Evolutionary conservation across 352 stramenopile species (phyloP).

Genomic region (Albugo candida): DNA sequence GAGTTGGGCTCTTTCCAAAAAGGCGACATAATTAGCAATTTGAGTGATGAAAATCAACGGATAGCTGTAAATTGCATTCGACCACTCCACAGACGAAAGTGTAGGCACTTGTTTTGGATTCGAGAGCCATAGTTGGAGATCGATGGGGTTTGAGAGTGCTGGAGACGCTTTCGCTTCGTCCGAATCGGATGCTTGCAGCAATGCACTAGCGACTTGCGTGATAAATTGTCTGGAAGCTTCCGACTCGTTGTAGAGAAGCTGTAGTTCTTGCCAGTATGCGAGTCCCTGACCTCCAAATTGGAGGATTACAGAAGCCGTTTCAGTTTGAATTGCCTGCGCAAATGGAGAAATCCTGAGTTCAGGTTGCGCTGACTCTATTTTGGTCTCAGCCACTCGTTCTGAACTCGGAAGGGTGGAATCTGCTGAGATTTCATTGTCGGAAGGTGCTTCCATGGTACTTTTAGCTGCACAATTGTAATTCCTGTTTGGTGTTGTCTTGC

Average conservation of each 20-base stretch:
- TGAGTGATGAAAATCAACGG: slow-evolving; percentile 57
- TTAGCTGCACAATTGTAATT: background rate
- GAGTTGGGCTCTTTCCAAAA: slow-evolving; percentile 27
- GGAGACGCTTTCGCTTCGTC: slow-evolving; percentile 2
- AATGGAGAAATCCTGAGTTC: background rate
- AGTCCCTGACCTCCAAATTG: slow-evolving; percentile 56
- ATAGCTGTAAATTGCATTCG: slow-evolving; percentile 49
- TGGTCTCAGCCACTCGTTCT: background rate
- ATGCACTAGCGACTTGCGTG: slow-evolving; percentile 17
- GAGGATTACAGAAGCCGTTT: slow-evolving; percentile 9
- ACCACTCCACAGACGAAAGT: slow-evolving; percentile 11
- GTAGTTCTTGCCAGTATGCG: slow-evolving; percentile 44
- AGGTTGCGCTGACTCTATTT: background rate
- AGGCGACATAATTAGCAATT: slow-evolving; percentile 52
- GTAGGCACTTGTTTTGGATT: slow-evolving; percentile 2
- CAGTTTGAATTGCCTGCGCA: background rate
- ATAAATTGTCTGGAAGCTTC: slow-evolving; percentile 20
- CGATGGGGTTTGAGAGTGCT: slow-evolving; percentile 5
- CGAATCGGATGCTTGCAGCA: slow-evolving; percentile 27
- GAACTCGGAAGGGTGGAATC: background rate
- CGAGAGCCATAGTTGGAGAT: slow-evolving; percentile 33
- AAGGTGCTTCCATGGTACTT: background rate
- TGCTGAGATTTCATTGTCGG: background rate
- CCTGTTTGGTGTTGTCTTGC: background rate
- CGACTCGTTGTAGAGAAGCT: slow-evolving; percentile 19